Percentiles rank a stretch among this genome's conserved stretches.
phyloP scores from a whole-genome alignment of 202 grass and related monocot species.

The Hordeum pubiflorum region DNA sequence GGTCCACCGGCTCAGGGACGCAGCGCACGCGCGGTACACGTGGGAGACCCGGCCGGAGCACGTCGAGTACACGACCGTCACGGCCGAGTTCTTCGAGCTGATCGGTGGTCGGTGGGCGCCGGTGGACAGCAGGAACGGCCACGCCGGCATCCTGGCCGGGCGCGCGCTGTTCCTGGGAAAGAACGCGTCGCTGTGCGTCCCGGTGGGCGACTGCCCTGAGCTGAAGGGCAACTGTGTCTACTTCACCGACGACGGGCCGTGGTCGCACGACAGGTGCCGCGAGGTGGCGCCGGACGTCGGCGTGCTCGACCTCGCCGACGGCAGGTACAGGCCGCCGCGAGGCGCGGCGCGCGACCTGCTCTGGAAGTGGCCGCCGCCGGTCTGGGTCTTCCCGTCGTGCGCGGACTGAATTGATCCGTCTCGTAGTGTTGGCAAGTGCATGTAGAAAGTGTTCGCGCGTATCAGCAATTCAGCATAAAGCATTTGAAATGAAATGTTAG shows the following conservation, averaged over 20 bases:
- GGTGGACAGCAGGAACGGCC: background rate
- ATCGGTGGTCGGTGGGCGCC: background rate
- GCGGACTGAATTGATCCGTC: background rate
- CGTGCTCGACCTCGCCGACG: constrained; percentile 38
- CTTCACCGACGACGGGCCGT: constrained; percentile 50
- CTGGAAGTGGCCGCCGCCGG: constrained; percentile 55
- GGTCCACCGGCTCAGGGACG: constrained; percentile 29
- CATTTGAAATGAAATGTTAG: background rate
- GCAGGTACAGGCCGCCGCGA: constrained; percentile 25
- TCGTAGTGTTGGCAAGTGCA: background rate
- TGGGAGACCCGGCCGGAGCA: constrained; percentile 43
- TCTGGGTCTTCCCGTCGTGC: constrained; percentile 38
- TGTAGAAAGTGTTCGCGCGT: background rate
- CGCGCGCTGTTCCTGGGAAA: constrained; percentile 50
- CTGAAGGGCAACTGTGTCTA: constrained; percentile 38
- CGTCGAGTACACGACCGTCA: constrained; percentile 43
- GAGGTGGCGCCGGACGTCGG: constrained; percentile 52
- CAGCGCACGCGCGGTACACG: constrained; percentile 15
- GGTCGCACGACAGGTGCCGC: constrained; percentile 47
- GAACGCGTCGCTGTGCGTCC: constrained; percentile 38
- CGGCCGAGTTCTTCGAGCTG: constrained; percentile 43
- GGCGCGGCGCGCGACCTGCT: constrained; percentile 23
- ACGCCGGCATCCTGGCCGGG: background rate
- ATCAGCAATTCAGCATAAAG: background rate
- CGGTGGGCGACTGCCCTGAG: background rate